Conservation (phyloP, 2,329 filamentous ascomycete genomes). For the Xylaria sp. region DNA sequence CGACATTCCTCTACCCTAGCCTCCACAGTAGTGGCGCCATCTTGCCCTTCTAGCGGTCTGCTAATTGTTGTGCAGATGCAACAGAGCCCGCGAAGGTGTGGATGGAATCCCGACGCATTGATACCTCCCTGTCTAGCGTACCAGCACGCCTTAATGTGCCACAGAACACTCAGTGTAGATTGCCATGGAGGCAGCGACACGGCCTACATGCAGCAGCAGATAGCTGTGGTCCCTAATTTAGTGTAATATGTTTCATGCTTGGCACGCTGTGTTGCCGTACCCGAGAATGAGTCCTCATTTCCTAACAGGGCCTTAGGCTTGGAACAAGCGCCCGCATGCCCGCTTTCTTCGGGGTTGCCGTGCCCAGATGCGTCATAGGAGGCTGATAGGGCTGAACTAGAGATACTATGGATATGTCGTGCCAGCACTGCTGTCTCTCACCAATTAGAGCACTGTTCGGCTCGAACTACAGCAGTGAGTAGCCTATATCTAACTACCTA, state of each 20-base stretch:
- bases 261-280: conserved; percentile 11
- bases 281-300: conserved; percentile 22
- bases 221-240: no score
- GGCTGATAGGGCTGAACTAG: conserved; percentile 32
- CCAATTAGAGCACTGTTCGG: neutral
- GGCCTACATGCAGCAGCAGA: no score
- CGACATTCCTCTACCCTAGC: neutral
- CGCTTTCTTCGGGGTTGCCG: conserved; percentile 30
- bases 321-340: conserved; percentile 13
- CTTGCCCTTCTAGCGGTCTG: conserved; percentile 30
- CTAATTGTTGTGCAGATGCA: conserved; percentile 18
- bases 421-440: conserved; percentile 10
- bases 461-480: neutral
- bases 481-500: neutral
- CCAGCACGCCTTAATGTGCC: neutral
- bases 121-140: conserved; percentile 15
- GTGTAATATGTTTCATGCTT: conserved; percentile 4
- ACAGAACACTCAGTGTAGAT: neutral
- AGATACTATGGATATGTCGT: conserved; percentile 18
- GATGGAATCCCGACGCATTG: conserved; percentile 29
- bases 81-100: conserved; percentile 26
- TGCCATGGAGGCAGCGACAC: neutral
- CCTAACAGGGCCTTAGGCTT: conserved; percentile 9
- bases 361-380: conserved; percentile 30
- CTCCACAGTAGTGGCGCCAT: conserved; percentile 25